Evolutionary conservation across 805 yeast genomes (phyloP), one percentile per base, ranked within the genome.

Genomic region (Kluyveromyces lactis): DNA sequence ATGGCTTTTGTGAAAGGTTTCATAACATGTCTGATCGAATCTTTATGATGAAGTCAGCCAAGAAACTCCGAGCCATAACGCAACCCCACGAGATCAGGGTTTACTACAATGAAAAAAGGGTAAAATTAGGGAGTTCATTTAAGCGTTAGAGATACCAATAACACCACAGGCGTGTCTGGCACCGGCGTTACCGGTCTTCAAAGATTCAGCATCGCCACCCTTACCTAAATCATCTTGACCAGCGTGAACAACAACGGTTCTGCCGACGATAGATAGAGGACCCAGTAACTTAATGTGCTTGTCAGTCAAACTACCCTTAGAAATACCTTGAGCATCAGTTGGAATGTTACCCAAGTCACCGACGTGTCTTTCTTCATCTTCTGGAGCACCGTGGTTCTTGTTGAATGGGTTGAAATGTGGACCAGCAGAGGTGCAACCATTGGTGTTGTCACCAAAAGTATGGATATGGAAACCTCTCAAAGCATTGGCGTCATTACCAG

Each of bases 141-240:
- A 34, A 16, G 18, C 21, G 45, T 46, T 50, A 44, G 62, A 43
- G 21, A 56, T 41, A 47, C 97, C 97, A 71, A 89, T 87, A 60
- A 89, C 96, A 72, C 97, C 97, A 72, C 97, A 89, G 49, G 97
- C 97, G 53, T 92, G 85, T 79, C 97, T 87, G 52, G 82, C 89
- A 65, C 97, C 97, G 45, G 97, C 97, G 62, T 89, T 86, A 72
- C 97, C 97, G 52, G 96, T 87, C 72, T 82, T 86, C 69, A 83
- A 75, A 48, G 95, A 84, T 67, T 86, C 95, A 44, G 84, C 80
- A 62, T 80, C 79, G 47, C 87, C 95, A 67, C 96, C 95, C 73
- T 84, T 81, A 64, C 97, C 97, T 59, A 85, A 79, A 64, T 89
- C 97, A 63, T 89, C 97, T 51, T 76, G 71, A 60, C 96, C 97